Base-by-base conservation (phyloP, 2,329 filamentous ascomycete genomes). In the Chaetomium sp. region DNA sequence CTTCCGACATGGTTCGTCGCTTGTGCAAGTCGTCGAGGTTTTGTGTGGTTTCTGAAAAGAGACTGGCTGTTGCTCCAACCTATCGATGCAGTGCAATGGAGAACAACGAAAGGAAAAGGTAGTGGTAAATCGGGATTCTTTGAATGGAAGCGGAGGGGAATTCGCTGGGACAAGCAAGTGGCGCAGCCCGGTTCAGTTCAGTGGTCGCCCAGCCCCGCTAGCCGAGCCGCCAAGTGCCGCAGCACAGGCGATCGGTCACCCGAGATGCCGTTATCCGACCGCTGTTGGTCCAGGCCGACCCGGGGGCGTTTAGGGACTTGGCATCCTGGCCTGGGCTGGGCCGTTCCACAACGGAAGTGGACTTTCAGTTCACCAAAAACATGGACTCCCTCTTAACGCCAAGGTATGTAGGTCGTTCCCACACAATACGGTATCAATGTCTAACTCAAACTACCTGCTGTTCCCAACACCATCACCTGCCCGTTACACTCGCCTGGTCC, bases 1-100 rank as follows among this genome's bases (percentile, higher is more conserved):
- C 83, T 68, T 77, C 71, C 65, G 78, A 78, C 81, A 83, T 83
- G 65, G 69, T 76, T 56, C 38, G n/a, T 57, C 47, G 10, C 4
- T 8, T 56, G 33, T 19, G 29, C 19, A 2, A 2, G 27, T 27
- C 33, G 38, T 19, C 16, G 25, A 16, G 25, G 19, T 21, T 9
- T 45, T 16, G 4, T 42, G 33, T 9, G 23, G n/a, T 12, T 2
- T 19, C 19, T 13, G 27, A 6, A 45, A 29, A 5, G 35, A n/a
- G 13, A 33, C 9, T 19, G 19, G 9, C 13, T 19, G 31, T 13
- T 42, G 7, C 19, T n/a, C 7, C 38, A n/a, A 42, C 38, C 38
- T 19, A 42, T 42, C 38, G 38, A n/a, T 42, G 38, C 5, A 16
- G 4, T n/a, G 38, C 38, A 42, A n/a, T 42, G 38, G 38, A 38